Conservation (phyloP, 2,329 filamentous ascomycete species). For the Microcyclospora tardicrescens region DNA sequence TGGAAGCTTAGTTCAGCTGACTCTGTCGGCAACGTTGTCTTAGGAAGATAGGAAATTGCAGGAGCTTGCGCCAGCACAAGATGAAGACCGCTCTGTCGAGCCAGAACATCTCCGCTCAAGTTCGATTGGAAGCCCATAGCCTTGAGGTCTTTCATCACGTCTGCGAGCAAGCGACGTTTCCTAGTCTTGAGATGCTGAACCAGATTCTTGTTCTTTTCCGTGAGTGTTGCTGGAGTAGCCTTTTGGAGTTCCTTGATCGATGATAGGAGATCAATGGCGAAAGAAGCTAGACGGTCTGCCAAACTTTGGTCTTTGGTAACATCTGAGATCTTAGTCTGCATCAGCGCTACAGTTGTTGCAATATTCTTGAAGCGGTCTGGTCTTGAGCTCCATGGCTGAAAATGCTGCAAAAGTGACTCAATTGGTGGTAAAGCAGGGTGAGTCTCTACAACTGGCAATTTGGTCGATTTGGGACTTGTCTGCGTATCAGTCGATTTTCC, state of each 20-base stretch:
- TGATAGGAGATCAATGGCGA: constrained; percentile 54
- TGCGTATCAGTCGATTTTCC: background rate
- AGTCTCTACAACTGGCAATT: background rate
- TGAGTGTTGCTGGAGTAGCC: constrained; percentile 68
- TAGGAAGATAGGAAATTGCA: constrained; percentile 13
- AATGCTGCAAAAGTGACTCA: constrained; percentile 2
- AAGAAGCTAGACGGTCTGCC: constrained; percentile 44
- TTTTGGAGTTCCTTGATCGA: constrained; percentile 64
- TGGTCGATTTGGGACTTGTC: background rate
- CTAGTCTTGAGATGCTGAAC: constrained; percentile 83
- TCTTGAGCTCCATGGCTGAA: constrained; percentile 26
- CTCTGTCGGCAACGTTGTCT: background rate
- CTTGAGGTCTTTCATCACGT: constrained; percentile 68
- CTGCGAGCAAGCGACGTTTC: constrained; percentile 81
- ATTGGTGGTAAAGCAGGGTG: background rate
- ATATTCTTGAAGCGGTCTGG: constrained; percentile 59
- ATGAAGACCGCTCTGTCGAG: constrained; percentile 58
- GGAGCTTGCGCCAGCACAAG: constrained; percentile 50
- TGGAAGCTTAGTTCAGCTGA: constrained; percentile 61
- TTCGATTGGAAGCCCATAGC: constrained; percentile 86
- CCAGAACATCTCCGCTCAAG: constrained; percentile 58
- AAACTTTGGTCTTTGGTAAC: background rate
- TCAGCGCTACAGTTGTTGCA: constrained; percentile 56
- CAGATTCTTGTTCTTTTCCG: constrained; percentile 69
- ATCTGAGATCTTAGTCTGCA: constrained; percentile 31